phyloP scores from a whole-genome alignment of 768 basidiomycete genomes.

The Boletellus ananas region DNA sequence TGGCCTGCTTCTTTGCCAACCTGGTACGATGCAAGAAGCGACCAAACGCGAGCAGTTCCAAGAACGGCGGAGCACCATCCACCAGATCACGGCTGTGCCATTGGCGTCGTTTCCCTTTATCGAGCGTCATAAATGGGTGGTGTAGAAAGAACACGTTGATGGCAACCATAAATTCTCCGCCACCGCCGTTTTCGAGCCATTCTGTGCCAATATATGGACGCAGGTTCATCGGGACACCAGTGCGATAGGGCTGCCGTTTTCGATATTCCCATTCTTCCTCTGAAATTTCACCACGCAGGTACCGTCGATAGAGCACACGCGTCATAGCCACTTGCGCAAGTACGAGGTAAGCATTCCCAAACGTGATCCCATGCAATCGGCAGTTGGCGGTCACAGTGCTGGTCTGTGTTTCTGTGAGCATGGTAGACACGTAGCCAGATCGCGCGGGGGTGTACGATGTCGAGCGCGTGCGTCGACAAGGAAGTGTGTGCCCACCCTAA shows the following conservation, averaged over 20 bases:
- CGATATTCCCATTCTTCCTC: constrained; percentile 52
- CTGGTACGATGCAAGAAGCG: constrained; percentile 46
- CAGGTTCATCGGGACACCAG: constrained; percentile 46
- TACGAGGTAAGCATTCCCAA: constrained; percentile 47
- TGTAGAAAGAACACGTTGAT: constrained; percentile 42
- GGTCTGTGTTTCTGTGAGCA: constrained; percentile 32
- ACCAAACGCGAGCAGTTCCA: constrained; percentile 38
- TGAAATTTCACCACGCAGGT: constrained; percentile 45
- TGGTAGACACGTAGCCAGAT: constrained; percentile 22
- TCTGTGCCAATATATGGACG: constrained; percentile 45
- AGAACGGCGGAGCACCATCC: constrained; percentile 36
- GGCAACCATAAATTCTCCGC: constrained; percentile 38
- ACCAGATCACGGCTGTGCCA: background rate
- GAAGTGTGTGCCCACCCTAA: constrained; percentile 58
- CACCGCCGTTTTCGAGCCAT: constrained; percentile 47
- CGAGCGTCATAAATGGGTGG: constrained; percentile 48
- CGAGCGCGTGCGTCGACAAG: constrained; percentile 36
- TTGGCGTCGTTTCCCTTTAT: background rate
- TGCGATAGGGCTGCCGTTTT: constrained; percentile 46
- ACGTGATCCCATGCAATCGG: constrained; percentile 41
- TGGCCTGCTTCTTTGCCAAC: constrained; percentile 36
- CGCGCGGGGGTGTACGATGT: constrained; percentile 38
- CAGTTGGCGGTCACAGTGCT: constrained; percentile 35
- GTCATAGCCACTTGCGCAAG: constrained; percentile 54
- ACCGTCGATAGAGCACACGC: constrained; percentile 46